Conservation (phyloP, 2,329 filamentous ascomycete genomes). For the Colletotrichum sp. region DNA sequence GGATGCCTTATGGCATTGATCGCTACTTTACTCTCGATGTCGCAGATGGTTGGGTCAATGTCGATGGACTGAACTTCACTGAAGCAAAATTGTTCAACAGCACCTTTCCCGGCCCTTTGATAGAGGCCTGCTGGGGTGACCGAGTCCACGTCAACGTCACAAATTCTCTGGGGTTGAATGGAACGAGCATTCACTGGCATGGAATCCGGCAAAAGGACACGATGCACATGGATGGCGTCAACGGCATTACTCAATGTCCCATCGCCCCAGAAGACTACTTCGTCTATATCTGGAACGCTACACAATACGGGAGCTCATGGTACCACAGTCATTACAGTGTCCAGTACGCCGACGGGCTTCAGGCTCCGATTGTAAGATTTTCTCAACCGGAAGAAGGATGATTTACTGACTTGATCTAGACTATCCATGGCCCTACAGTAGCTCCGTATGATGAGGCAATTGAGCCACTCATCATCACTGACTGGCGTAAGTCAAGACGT, state of each 20-base stretch:
- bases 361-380: constrained; percentile 54
- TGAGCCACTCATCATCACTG: constrained; percentile 19
- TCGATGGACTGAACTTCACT: constrained; percentile 24
- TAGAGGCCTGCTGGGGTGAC: constrained; percentile 34
- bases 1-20: constrained; percentile 22
- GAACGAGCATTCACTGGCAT: constrained; percentile 60
- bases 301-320: constrained; percentile 42
- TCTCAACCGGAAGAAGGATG: neutral
- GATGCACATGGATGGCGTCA: constrained; percentile 29
- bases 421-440: constrained; percentile 20
- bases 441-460: constrained; percentile 18
- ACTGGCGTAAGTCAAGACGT: constrained; percentile 13
- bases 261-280: constrained; percentile 50
- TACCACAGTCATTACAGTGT: constrained; percentile 45
- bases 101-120: constrained; percentile 29
- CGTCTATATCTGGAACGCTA: constrained; percentile 32
- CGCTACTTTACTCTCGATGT: constrained; percentile 26
- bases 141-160: constrained; percentile 58
- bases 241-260: constrained; percentile 53
- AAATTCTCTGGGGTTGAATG: constrained; percentile 56
- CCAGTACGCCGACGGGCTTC: constrained; percentile 54
- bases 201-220: constrained; percentile 49
- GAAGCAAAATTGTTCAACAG: constrained; percentile 29
- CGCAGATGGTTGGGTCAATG: constrained; percentile 21
- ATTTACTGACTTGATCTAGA: neutral